Conservation (phyloP, 73 alveolate genomes). For the Breviolum minutum region DNA sequence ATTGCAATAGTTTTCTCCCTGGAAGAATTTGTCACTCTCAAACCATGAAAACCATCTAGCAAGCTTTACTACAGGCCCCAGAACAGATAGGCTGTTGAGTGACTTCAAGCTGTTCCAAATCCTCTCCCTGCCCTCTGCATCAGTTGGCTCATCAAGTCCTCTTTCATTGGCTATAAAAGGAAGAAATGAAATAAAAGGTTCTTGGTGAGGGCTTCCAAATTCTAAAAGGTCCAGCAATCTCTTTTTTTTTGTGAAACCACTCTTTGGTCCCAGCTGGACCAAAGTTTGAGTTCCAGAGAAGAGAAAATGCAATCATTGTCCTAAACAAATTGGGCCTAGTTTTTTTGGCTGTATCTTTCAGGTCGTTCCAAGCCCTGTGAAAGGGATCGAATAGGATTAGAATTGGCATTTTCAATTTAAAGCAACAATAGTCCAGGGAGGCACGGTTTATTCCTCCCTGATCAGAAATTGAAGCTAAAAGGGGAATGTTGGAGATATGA, state of each 20-base stretch:
- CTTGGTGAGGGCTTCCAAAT: not conserved
- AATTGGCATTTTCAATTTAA: not conserved
- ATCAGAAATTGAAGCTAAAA: not conserved
- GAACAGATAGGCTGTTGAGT: not conserved
- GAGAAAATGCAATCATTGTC: not conserved
- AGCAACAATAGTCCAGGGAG: not conserved
- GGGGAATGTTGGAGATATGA: not conserved
- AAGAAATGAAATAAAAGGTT: not conserved
- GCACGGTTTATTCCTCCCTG: not conserved
- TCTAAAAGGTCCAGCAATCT: not conserved
- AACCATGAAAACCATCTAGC: conserved; percentile 6
- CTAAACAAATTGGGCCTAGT: not conserved
- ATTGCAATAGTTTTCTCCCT: not conserved
- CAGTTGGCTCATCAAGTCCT: not conserved
- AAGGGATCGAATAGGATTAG: not conserved
- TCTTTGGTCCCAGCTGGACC: not conserved
- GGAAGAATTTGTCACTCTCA: not conserved
- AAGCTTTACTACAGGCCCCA: not conserved
- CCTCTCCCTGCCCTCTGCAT: not conserved
- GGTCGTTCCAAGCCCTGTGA: conserved; percentile 15
- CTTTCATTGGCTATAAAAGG: not conserved
- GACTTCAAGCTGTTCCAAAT: not conserved
- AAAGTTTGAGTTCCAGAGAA: not conserved
- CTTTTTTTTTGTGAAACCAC: not conserved
- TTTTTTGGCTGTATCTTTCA: not conserved